phyloP scores from a whole-genome alignment of 768 basidiomycete genomes.

The Amanita rubescens region DNA sequence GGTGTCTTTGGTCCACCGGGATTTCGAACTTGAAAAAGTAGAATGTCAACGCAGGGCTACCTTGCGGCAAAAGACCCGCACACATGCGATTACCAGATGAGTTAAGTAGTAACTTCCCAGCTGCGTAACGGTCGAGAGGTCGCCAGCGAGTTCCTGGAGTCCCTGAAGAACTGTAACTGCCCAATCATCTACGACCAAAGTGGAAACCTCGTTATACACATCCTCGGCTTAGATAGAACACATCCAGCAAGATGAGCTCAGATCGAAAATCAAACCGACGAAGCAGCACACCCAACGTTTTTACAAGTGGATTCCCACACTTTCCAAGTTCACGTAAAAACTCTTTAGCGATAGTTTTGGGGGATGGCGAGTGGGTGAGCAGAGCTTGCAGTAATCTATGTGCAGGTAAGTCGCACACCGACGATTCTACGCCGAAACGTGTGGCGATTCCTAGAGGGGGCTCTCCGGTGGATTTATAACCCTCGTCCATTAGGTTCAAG shows the following conservation, averaged over 20 bases:
- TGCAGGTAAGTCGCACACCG: not conserved
- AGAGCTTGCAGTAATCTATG: conserved; percentile 1
- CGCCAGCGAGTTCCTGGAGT: not conserved
- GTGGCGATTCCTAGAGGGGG: conserved; percentile 1
- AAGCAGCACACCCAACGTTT: not conserved
- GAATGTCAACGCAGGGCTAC: no score
- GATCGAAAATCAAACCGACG: conserved; percentile 1
- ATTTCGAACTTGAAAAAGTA: no score
- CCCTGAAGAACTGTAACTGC: not conserved
- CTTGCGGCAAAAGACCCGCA: no score
- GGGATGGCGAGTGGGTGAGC: not conserved
- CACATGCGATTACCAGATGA: no score
- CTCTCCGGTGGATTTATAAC: not conserved
- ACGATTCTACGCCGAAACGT: not conserved
- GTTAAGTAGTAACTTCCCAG: no score
- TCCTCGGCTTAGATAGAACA: not conserved
- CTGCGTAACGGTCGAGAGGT: not conserved
- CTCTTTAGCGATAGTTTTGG: not conserved
- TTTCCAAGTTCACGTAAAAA: not conserved
- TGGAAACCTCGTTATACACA: not conserved
- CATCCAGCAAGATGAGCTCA: conserved; percentile 2
- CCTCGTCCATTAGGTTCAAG: not conserved
- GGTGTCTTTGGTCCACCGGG: no score
- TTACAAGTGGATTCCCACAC: conserved; percentile 2
- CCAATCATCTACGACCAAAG: not conserved